These are phyloP conservation scores for Ustilago vetiveriae DNA, from an alignment of 1,284 basidiomycete genomes.

Conservation along the genomic window DNA sequence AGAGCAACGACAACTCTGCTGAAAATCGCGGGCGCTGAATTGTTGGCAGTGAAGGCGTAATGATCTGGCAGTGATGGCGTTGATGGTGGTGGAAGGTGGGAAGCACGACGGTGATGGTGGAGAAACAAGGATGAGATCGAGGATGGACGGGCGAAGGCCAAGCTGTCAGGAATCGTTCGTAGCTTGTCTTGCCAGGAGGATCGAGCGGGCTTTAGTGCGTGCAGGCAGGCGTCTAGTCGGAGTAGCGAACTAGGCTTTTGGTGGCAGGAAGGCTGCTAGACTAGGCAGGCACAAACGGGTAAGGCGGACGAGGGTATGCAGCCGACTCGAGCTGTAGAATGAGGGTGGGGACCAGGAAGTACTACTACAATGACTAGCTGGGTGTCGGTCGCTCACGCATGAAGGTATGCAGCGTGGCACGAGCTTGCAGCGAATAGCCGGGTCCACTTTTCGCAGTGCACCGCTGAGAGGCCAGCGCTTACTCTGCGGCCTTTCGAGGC, in stretches of 20 bases:
- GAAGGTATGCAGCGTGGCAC: too few relatives aligned
- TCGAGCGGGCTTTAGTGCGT: constrained; percentile 9
- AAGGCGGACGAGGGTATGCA: background rate
- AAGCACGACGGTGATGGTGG: background rate
- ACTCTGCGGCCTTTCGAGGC: too few relatives aligned
- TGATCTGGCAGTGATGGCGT: background rate
- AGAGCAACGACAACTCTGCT: background rate
- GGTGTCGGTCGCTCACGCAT: too few relatives aligned
- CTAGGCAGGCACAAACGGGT: background rate
- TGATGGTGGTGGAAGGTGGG: constrained; percentile 1
- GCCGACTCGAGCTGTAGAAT: too few relatives aligned
- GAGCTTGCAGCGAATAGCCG: too few relatives aligned
- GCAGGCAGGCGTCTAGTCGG: constrained; percentile 5
- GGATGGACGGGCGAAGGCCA: background rate
- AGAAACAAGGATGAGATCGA: background rate
- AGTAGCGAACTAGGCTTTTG: constrained; percentile 9
- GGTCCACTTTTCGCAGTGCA: too few relatives aligned
- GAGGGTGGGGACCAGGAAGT: too few relatives aligned
- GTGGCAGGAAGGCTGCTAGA: constrained; percentile 1
- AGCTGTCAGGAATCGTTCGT: too few relatives aligned
- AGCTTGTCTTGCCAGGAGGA: constrained; percentile 11
- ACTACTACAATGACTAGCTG: too few relatives aligned
- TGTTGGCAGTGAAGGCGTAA: background rate
- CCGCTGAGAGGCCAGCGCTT: too few relatives aligned
- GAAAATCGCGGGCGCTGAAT: background rate